A percentile compares a stretch with the other conserved stretches of the same genome.
Conservation (phyloP, 2,329 filamentous ascomycete genomes). For the Neonectria sp. region DNA sequence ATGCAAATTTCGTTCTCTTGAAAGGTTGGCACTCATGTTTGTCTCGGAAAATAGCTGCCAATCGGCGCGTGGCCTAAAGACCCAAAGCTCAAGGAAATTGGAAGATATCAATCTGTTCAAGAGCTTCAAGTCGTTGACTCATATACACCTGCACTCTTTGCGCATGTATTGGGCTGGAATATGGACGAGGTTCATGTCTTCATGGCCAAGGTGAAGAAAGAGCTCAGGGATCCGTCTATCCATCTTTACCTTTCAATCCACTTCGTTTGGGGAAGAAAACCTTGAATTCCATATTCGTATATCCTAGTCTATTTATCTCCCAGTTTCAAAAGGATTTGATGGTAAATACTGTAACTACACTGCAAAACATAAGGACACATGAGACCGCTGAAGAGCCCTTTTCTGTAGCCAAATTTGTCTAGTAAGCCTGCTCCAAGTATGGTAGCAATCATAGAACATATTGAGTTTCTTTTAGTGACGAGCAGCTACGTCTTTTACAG, state of each 20-base stretch:
- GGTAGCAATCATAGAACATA: too few relatives aligned
- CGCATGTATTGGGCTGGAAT: constrained; percentile 4
- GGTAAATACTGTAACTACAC: too few relatives aligned
- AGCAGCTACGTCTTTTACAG: too few relatives aligned
- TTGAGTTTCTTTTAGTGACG: too few relatives aligned
- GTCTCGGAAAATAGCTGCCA: neutral
- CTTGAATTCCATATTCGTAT: neutral
- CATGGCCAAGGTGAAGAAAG: constrained; percentile 18
- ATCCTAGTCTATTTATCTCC: neutral
- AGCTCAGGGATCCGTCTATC: constrained; percentile 7
- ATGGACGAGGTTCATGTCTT: constrained; percentile 6
- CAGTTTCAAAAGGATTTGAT: too few relatives aligned
- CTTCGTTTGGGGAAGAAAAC: constrained; percentile 10
- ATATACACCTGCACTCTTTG: constrained; percentile 13
- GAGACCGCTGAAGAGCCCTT: too few relatives aligned
- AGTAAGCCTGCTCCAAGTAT: too few relatives aligned
- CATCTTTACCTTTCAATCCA: constrained; percentile 14
- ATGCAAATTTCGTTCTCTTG: neutral
- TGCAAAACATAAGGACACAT: too few relatives aligned
- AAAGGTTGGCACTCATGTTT: neutral
- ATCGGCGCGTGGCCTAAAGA: constrained; percentile 13
- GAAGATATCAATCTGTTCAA: constrained; percentile 6
- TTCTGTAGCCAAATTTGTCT: too few relatives aligned
- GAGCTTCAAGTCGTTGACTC: constrained; percentile 10
- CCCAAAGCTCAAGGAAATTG: constrained; percentile 13